Base-by-base conservation (phyloP, 2,329 filamentous ascomycete species). In the Elsinoe necatrix region DNA sequence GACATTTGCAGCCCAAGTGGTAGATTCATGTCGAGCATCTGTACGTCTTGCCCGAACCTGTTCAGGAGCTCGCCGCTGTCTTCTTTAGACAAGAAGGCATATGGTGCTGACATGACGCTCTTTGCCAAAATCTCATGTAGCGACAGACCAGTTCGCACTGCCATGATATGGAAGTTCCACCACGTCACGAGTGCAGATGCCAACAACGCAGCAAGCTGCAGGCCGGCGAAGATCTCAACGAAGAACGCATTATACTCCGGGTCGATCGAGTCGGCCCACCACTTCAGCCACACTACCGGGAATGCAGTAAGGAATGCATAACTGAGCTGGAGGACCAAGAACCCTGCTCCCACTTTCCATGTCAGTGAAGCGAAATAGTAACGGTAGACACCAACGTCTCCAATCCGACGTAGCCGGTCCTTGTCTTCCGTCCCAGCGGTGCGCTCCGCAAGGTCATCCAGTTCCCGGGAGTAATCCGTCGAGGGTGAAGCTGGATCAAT, bases 21-120 rank as follows among this genome's bases (percentile, higher is more conserved):
- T 6, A 77, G 63, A 31, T 73, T 69, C 61, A 69, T 73, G 56
- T 77, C 75, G 9, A 76, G 72, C 18, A 76, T 63, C 57, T 70
- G 65, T 1, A 77, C 61, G 63, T 78, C 75, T 60, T 77, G 73
- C 34, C 69, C 72, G 62, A 77, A 77, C 25, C 72, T 64, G 21
- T 75, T 76, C 18, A 71, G 65, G 5, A 69, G 72, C 20, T 69
- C 66, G 14, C 73, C 73, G 11, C 67, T 71, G 59, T 75, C 73
- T 0, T 69, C 73, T 1, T 65, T 66, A 0, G 69, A 63, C 54
- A 76, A 72, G 61, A 73, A 75, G 0, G 67, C 66, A 59, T 74
- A 45, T 1, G 57, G 56, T 21, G 58, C 58, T 14, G 39, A 58
- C 20, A 37, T 43, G 14, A 58, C 57, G 20, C 62, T 60, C 51